Evolutionary conservation across 2,329 filamentous ascomycete species (phyloP).

Genomic region (Cladosporium sp.): DNA sequence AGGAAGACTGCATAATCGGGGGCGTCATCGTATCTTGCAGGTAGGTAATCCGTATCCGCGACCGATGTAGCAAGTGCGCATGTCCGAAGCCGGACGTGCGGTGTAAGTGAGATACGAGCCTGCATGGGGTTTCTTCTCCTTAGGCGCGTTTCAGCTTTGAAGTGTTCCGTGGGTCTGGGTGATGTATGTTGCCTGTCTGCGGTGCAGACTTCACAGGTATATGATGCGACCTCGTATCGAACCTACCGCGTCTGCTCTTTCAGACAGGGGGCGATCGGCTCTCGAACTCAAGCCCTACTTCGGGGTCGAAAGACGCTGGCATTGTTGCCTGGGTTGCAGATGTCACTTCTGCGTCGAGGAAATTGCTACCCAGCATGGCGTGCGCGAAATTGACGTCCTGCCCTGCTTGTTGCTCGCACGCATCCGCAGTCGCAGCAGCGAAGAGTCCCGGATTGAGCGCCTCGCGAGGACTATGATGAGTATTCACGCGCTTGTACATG

Average conservation of each 20-base stretch:
- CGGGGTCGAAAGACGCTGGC: background rate
- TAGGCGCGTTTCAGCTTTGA: background rate
- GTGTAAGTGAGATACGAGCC: background rate
- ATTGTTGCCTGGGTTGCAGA: background rate
- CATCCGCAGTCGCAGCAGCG: background rate
- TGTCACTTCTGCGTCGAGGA: background rate
- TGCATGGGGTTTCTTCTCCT: background rate
- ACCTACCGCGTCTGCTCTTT: background rate
- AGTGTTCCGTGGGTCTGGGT: background rate
- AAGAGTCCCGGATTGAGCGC: constrained; percentile 18
- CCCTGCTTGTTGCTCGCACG: background rate
- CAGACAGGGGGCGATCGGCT: background rate
- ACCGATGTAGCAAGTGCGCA: background rate
- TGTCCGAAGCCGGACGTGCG: background rate
- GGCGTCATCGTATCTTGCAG: background rate
- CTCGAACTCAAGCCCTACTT: background rate
- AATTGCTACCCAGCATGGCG: constrained; percentile 7
- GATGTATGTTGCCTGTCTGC: background rate
- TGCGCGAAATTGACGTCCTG: constrained; percentile 14
- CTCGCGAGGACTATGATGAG: constrained; percentile 7
- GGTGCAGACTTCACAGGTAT: background rate
- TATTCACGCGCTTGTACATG: constrained; percentile 13
- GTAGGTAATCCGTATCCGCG: background rate
- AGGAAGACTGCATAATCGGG: constrained; percentile 1
- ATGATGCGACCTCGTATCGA: background rate